Conservation (phyloP, 2,329 filamentous ascomycete species). For the Fusarium sp. region DNA sequence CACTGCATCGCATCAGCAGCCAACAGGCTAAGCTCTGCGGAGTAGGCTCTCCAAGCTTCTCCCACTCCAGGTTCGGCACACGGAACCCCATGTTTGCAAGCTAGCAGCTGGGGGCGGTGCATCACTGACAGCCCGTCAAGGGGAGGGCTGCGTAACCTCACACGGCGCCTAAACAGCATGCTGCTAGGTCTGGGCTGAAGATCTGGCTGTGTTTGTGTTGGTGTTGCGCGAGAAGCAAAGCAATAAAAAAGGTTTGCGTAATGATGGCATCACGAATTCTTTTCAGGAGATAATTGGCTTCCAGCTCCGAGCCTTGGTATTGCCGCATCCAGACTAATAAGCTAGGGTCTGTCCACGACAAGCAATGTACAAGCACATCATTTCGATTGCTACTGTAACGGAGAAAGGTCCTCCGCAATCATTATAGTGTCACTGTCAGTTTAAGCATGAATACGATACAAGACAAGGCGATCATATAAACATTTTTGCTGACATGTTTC, state of each 20-base stretch:
- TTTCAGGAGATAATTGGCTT: slow-evolving; percentile 4
- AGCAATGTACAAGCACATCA: too few species aligned
- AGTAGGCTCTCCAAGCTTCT: neutral
- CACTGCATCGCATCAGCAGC: neutral
- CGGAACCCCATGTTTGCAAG: neutral
- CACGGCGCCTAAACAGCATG: slow-evolving; percentile 30
- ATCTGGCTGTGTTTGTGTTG: slow-evolving; percentile 7
- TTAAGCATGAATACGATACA: neutral
- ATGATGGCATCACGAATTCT: slow-evolving; percentile 34
- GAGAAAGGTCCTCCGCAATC: neutral
- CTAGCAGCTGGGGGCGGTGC: slow-evolving; percentile 11
- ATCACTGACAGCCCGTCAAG: slow-evolving; percentile 28
- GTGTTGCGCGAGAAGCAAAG: slow-evolving; percentile 19
- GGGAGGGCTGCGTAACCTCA: slow-evolving; percentile 24
- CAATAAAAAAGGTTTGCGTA: slow-evolving; percentile 13
- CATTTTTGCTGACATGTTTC: slow-evolving; percentile 19
- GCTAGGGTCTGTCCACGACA: too few species aligned
- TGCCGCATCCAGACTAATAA: slow-evolving; percentile 3
- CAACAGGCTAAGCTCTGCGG: too few species aligned
- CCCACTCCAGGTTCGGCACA: neutral
- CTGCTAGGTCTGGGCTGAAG: slow-evolving; percentile 9
- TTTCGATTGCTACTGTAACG: neutral
- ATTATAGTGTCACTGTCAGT: neutral
- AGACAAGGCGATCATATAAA: slow-evolving; percentile 4
- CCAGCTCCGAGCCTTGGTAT: slow-evolving; percentile 17